A percentile compares a stretch with the other conserved stretches of the same genome.
Conservation (phyloP, 805 yeast genomes). For the Yamadazyma phyllophila region DNA sequence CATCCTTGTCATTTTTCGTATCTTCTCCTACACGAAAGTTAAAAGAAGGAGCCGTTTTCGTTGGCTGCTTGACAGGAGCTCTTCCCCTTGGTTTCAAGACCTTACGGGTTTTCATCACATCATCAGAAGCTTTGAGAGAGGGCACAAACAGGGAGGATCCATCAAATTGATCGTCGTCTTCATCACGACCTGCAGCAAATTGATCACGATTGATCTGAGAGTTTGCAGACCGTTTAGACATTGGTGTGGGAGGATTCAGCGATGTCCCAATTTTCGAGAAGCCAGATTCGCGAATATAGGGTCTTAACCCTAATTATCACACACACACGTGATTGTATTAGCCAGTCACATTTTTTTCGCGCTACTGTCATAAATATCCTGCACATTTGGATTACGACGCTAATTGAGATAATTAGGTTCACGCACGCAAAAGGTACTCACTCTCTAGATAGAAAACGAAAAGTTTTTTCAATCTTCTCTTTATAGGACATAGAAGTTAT, state of each 20-base stretch:
- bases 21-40: not conserved
- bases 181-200: constrained; percentile 12
- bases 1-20: constrained; percentile 30
- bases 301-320: not conserved
- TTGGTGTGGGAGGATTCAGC: constrained; percentile 16
- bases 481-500: constrained; percentile 11
- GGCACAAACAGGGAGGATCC: constrained; percentile 17
- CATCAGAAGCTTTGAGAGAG: constrained; percentile 52
- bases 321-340: not conserved
- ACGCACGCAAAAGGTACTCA: not conserved
- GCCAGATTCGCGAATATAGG: not conserved
- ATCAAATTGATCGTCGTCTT: constrained; percentile 20
- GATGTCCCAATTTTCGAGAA: not conserved
- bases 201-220: constrained; percentile 61
- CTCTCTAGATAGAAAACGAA: not conserved
- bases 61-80: constrained; percentile 1
- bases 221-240: constrained; percentile 70
- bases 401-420: not conserved
- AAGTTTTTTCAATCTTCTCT: constrained; percentile 5
- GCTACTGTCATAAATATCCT: not conserved
- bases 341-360: not conserved
- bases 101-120: constrained; percentile 64
- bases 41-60: constrained; percentile 1
- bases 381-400: not conserved
- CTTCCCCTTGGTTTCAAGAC: constrained; percentile 58